phyloP scores from a whole-genome alignment of 495 filamentous ascomycete species.

The Usnea hakonensis region DNA sequence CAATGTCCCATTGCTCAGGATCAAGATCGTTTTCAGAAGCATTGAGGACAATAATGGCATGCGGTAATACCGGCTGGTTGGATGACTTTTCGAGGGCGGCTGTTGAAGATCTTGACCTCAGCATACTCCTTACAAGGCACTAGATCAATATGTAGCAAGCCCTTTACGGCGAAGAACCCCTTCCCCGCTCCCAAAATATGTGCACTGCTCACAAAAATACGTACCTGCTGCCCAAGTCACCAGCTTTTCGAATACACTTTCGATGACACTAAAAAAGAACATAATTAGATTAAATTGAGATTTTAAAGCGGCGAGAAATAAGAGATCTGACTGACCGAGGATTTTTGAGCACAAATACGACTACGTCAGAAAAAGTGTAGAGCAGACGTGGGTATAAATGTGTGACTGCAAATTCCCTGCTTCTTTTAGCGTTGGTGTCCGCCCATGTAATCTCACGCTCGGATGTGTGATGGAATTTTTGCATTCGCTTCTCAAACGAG shows the following conservation, averaged over 20 bases:
- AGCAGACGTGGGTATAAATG: constrained; percentile 48
- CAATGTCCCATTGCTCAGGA: constrained; percentile 41
- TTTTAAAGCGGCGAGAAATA: not conserved
- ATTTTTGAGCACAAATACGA: constrained; percentile 17
- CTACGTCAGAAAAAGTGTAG: constrained; percentile 19
- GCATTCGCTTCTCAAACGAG: constrained; percentile 4
- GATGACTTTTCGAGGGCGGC: constrained; percentile 43
- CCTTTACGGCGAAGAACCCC: too few species aligned
- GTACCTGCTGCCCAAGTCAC: constrained; percentile 34
- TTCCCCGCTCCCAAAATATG: too few species aligned
- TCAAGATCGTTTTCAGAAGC: constrained; percentile 40
- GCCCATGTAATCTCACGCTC: constrained; percentile 16
- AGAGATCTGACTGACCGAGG: not conserved
- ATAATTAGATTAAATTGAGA: not conserved
- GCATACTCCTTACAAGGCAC: too few species aligned
- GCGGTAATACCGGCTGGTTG: constrained; percentile 48
- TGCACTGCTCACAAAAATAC: too few species aligned
- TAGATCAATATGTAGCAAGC: too few species aligned
- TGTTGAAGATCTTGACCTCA: too few species aligned
- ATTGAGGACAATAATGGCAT: constrained; percentile 49
- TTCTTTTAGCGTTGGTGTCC: constrained; percentile 7
- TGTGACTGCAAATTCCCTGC: constrained; percentile 33
- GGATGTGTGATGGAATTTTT: constrained; percentile 9
- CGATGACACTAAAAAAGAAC: constrained; percentile 24
- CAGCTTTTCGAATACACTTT: constrained; percentile 22